phyloP scores from a whole-genome alignment of 2,329 filamentous ascomycete genomes.

The Neoascochyta sp. region DNA sequence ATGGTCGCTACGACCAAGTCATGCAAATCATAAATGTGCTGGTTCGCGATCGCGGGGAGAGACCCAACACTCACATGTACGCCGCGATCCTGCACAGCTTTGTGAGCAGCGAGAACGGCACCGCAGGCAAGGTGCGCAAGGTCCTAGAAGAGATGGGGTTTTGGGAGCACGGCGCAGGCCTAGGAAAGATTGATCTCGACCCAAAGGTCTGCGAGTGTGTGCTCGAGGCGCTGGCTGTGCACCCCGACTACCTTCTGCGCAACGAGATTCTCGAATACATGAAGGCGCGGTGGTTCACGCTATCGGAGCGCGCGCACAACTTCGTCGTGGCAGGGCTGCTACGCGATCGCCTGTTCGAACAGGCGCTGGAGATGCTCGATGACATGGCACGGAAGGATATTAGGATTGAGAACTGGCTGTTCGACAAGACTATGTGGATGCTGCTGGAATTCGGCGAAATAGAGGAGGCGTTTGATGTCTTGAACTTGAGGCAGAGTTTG shows the following conservation, averaged over 20 bases:
- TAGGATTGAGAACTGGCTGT: constrained; percentile 66
- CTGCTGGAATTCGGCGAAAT: constrained; percentile 70
- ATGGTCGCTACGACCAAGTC: constrained; percentile 24
- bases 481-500: constrained; percentile 59
- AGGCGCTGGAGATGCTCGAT: constrained; percentile 69
- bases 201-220: constrained; percentile 66
- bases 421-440: constrained; percentile 71
- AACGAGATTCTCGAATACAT: constrained; percentile 68
- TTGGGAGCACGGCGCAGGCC: constrained; percentile 23
- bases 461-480: constrained; percentile 69
- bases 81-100: constrained; percentile 72
- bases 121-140: constrained; percentile 57
- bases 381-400: constrained; percentile 58
- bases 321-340: constrained; percentile 70
- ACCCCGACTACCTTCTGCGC: constrained; percentile 79
- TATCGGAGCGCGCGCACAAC: constrained; percentile 61
- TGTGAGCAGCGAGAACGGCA: constrained; percentile 60
- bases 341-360: constrained; percentile 76
- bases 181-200: constrained; percentile 59
- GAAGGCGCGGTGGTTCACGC: constrained; percentile 66
- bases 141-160: constrained; percentile 70
- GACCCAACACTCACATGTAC: constrained; percentile 61
- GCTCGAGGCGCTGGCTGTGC: constrained; percentile 70
- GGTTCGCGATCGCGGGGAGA: constrained; percentile 53
- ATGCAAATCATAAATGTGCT: constrained; percentile 55